Percentiles rank a stretch among this genome's conserved stretches.
Conservation (phyloP, 2,329 filamentous ascomycete genomes). For the Colletotrichum sp. region DNA sequence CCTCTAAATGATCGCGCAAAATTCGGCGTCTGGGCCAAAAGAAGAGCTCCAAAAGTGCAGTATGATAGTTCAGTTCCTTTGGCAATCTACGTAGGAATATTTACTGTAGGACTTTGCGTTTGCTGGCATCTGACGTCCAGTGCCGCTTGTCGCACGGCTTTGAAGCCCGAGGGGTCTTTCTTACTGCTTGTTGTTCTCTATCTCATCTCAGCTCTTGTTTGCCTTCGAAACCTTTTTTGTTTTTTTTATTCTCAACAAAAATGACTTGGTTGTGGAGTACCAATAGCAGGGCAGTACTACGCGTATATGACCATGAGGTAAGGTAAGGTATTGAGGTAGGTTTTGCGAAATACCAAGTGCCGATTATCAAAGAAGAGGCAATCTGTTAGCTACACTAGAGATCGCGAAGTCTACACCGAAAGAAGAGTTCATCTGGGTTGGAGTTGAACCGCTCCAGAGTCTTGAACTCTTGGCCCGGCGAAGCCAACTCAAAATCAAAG, state of each 20-base stretch:
- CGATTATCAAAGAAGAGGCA: accelerated
- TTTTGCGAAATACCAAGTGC: background rate
- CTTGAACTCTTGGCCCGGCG: background rate
- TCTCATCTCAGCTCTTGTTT: background rate
- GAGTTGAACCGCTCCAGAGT: background rate
- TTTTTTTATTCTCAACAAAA: background rate
- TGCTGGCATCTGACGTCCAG: background rate
- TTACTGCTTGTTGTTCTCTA: background rate
- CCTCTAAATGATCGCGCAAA: too few relatives aligned
- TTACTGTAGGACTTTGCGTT: background rate
- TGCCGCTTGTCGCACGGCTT: background rate
- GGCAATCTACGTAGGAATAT: background rate
- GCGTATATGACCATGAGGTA: background rate
- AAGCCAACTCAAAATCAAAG: background rate
- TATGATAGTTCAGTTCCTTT: accelerated
- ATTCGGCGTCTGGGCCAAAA: too few relatives aligned
- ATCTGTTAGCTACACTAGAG: accelerated
- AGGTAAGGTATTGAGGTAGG: too few relatives aligned
- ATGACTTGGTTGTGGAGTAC: background rate
- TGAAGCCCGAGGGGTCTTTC: background rate
- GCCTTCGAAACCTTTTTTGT: background rate
- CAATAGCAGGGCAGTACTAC: background rate
- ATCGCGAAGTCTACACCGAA: background rate
- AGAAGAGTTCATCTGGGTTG: background rate
- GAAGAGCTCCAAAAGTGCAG: background rate